Percentiles rank a stretch among this genome's conserved stretches.
These are phyloP conservation scores for Salvia splendens DNA, from an alignment of 257 asterid genomes.

Conservation along the genomic window DNA sequence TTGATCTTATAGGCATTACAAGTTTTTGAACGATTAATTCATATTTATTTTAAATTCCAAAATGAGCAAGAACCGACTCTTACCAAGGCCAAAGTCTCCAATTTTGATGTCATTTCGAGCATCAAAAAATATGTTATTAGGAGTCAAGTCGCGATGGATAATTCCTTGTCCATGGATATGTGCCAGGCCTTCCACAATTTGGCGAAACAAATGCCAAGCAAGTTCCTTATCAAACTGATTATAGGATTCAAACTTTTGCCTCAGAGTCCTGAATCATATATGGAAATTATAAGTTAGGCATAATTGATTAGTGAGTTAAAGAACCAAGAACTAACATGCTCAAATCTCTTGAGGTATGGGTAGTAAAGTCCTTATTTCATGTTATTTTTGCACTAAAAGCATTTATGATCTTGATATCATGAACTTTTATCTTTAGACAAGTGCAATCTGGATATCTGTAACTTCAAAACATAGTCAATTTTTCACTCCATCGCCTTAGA, in stretches of 20 bases:
- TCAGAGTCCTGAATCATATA: constrained; percentile 71
- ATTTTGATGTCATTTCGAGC: constrained; percentile 96
- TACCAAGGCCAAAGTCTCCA: constrained; percentile 99
- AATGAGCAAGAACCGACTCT: constrained; percentile 37
- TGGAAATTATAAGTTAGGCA: constrained; percentile 31
- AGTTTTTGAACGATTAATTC: constrained; percentile 4
- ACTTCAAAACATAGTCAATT: neutral
- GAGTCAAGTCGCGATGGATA: constrained; percentile 97
- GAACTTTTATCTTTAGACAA: constrained; percentile 1
- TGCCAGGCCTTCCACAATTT: constrained; percentile 93
- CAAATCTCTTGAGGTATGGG: constrained; percentile 14
- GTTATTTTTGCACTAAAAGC: neutral
- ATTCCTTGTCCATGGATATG: constrained; percentile 98
- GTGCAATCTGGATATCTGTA: neutral
- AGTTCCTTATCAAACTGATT: constrained; percentile 82
- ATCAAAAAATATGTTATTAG: constrained; percentile 89
- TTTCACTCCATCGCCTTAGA: neutral
- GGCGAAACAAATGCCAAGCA: constrained; percentile 95
- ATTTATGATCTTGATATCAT: constrained; percentile 10
- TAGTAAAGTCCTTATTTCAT: neutral
- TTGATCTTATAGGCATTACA: neutral
- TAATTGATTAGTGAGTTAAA: neutral
- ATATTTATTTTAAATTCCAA: neutral
- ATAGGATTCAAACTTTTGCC: constrained; percentile 87
- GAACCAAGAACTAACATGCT: constrained; percentile 18